Conservation (phyloP, 768 basidiomycete genomes). For the Termitomyces sp. region DNA sequence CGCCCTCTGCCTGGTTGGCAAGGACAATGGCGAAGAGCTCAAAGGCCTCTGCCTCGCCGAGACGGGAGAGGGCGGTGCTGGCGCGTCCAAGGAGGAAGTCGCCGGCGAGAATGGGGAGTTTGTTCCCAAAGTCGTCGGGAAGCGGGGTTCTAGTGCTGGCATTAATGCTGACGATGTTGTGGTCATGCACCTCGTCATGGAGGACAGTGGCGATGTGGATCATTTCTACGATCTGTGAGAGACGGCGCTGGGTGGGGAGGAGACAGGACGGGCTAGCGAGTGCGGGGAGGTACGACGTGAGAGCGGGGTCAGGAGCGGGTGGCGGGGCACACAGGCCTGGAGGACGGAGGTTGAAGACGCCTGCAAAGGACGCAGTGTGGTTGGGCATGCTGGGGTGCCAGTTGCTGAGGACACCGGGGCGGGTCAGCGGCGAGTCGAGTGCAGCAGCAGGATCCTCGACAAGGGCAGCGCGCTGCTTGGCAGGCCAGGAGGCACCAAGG, state of each 20-base stretch:
- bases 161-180: slow-evolving; percentile 41
- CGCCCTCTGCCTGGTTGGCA: slow-evolving; percentile 94
- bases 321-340: slow-evolving; percentile 26
- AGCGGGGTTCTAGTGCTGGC: no score
- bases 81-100: slow-evolving; percentile 94
- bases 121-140: slow-evolving; percentile 40
- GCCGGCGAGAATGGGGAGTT: slow-evolving; percentile 87
- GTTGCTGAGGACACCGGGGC: slow-evolving; percentile 81
- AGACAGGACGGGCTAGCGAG: slow-evolving; percentile 24
- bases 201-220: slow-evolving; percentile 92
- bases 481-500: slow-evolving; percentile 58
- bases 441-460: slow-evolving; percentile 47
- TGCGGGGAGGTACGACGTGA: slow-evolving; percentile 31
- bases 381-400: slow-evolving; percentile 87
- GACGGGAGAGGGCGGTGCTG: slow-evolving; percentile 76
- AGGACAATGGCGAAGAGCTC: slow-evolving; percentile 91
- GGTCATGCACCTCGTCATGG: slow-evolving; percentile 87
- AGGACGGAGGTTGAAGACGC: slow-evolving; percentile 45
- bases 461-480: slow-evolving; percentile 54
- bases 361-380: slow-evolving; percentile 63
- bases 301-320: background rate
- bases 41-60: slow-evolving; percentile 86
- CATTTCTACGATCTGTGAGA: slow-evolving; percentile 97
- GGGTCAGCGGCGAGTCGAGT: slow-evolving; percentile 75
- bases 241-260: slow-evolving; percentile 84